These are phyloP conservation scores for Phytophthora lateralis DNA, from an alignment of 352 stramenopile species.

Conservation along the genomic window DNA sequence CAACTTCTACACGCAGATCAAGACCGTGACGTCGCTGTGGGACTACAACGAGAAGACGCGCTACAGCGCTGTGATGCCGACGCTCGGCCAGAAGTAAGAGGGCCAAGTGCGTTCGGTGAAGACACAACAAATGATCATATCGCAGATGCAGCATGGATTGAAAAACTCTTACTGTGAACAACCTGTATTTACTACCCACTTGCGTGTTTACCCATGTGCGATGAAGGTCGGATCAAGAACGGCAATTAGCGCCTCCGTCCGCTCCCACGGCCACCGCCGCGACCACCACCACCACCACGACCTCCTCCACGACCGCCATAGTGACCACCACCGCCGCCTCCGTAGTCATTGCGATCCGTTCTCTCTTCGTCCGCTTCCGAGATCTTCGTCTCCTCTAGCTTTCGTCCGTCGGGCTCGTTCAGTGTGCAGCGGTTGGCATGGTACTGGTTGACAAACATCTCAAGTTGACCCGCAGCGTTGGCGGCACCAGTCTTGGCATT, in stretches of 20 bases:
- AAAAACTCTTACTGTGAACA: constrained; percentile 8
- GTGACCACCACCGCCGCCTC: constrained; percentile 13
- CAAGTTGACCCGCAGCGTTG: constrained; percentile 73
- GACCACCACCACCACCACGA: constrained; percentile 39
- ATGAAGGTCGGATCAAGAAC: not conserved
- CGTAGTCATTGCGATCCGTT: constrained; percentile 46
- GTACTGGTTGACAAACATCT: constrained; percentile 80
- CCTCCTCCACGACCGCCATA: constrained; percentile 35
- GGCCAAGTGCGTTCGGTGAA: constrained; percentile 2
- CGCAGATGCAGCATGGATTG: constrained; percentile 11
- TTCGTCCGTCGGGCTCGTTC: constrained; percentile 62
- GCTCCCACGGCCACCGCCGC: constrained; percentile 46
- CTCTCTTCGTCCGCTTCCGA: constrained; percentile 70
- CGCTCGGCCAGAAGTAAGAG: constrained; percentile 68
- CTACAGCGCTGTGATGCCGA: constrained; percentile 94
- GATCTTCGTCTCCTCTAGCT: constrained; percentile 76
- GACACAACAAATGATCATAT: constrained; percentile 14
- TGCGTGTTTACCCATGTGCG: not conserved
- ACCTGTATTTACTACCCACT: not conserved
- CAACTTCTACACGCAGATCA: constrained; percentile 98
- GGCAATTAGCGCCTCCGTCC: constrained; percentile 31
- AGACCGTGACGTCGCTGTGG: constrained; percentile 98
- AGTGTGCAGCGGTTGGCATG: constrained; percentile 60
- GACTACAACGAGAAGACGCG: constrained; percentile 90
- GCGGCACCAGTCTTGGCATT: constrained; percentile 76